Conservation (phyloP, 2,329 filamentous ascomycete species). For the Botrytis cinerea region DNA sequence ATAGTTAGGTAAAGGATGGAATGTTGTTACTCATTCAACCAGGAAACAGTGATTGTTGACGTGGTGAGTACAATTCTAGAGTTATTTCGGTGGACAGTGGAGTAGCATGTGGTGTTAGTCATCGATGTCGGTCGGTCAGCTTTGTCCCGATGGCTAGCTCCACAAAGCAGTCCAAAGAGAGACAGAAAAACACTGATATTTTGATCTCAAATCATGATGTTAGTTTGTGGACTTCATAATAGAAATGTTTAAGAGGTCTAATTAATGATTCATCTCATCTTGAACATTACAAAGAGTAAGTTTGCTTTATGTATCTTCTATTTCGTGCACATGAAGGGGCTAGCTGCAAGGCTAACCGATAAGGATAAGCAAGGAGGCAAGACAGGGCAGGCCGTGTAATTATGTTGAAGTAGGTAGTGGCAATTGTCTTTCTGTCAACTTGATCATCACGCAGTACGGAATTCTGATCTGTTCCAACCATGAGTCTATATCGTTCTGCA, state of each 20-base stretch:
- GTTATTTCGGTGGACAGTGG: background rate
- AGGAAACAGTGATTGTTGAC: background rate
- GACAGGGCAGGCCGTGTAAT: background rate
- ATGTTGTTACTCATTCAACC: background rate
- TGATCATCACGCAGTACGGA: background rate
- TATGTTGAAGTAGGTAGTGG: background rate
- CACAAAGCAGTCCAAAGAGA: background rate
- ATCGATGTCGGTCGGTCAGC: background rate
- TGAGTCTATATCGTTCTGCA: constrained; percentile 39
- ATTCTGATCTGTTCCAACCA: constrained; percentile 21
- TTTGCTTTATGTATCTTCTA: background rate
- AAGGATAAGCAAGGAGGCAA: background rate
- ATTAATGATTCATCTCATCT: background rate
- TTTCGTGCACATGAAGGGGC: background rate
- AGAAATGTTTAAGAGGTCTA: background rate
- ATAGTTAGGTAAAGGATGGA: background rate
- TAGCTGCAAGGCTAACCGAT: background rate
- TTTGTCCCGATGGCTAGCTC: background rate
- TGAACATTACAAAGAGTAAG: background rate
- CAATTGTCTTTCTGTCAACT: constrained; percentile 25
- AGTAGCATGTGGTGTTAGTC: background rate
- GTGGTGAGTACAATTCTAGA: background rate
- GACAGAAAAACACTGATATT: background rate
- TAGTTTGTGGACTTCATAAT: too few species aligned
- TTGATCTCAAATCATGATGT: too few species aligned